A percentile compares a stretch with the other conserved stretches of the same genome.
phyloP scores from a whole-genome alignment of 2,329 filamentous ascomycete genomes.

The Paraconiothyrium brasiliense region DNA sequence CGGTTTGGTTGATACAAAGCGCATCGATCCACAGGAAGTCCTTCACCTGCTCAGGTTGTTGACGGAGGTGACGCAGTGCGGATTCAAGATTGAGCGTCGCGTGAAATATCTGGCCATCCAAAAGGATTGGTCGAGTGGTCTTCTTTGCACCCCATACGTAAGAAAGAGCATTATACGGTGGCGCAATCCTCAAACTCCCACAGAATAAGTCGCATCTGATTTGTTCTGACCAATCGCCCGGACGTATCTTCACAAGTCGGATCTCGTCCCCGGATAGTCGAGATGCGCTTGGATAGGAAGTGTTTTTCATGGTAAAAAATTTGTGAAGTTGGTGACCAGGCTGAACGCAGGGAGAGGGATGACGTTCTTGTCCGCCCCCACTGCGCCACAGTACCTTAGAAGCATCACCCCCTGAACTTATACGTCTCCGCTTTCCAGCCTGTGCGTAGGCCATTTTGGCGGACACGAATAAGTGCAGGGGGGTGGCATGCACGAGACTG shows the following conservation, averaged over 20 bases:
- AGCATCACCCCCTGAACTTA: no score
- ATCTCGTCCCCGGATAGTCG: conserved; percentile 12
- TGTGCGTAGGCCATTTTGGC: no score
- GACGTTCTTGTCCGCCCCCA: not conserved
- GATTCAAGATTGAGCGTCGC: conserved; percentile 27
- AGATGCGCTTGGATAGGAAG: not conserved
- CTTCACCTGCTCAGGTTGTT: not conserved
- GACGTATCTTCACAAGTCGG: conserved; percentile 17
- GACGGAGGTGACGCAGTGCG: conserved; percentile 25
- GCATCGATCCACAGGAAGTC: conserved; percentile 31
- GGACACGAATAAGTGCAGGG: no score
- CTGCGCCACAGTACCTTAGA: not conserved
- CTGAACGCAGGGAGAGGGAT: not conserved
- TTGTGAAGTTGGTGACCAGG: not conserved
- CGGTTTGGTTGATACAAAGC: conserved; percentile 31
- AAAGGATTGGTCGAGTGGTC: conserved; percentile 11
- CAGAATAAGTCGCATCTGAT: conserved; percentile 20
- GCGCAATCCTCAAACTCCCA: not conserved
- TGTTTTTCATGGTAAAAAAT: not conserved
- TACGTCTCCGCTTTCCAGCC: no score
- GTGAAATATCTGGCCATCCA: conserved; percentile 7
- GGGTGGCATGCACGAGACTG: not conserved
- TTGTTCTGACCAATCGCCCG: conserved; percentile 22
- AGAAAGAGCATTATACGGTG: conserved; percentile 24
- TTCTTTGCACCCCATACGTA: conserved; percentile 26